These are phyloP conservation scores for Westerdykella ornata DNA, from an alignment of 2,329 filamentous ascomycete genomes.

Conservation along the genomic window DNA sequence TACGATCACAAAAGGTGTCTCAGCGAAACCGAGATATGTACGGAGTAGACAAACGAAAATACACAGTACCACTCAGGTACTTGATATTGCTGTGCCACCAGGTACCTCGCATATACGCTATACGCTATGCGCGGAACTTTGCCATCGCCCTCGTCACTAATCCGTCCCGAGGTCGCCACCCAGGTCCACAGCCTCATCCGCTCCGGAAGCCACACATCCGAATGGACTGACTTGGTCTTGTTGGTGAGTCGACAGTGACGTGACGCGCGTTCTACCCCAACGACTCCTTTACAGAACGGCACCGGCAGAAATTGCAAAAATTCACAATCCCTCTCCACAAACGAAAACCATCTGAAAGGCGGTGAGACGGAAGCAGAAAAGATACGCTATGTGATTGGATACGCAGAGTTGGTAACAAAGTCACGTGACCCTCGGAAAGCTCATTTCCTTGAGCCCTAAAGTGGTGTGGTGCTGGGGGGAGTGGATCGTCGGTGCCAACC, in stretches of 20 bases:
- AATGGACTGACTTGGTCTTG: neutral
- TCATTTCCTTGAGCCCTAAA: slow-evolving; percentile 3
- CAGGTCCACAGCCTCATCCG: too few relatives aligned
- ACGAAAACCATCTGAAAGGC: neutral
- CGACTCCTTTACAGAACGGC: neutral
- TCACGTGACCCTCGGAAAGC: slow-evolving; percentile 1
- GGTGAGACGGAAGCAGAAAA: neutral
- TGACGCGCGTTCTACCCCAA: neutral
- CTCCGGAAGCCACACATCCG: too few relatives aligned
- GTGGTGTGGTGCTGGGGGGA: slow-evolving; percentile 4
- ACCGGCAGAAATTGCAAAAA: neutral
- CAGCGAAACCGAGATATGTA: too few relatives aligned
- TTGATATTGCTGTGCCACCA: too few relatives aligned
- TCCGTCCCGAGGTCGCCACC: too few relatives aligned
- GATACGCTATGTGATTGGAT: neutral
- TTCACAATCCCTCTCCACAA: neutral
- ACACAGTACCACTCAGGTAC: too few relatives aligned
- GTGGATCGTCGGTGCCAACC: neutral
- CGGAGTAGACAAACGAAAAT: too few relatives aligned
- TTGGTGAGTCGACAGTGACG: neutral
- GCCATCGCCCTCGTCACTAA: too few relatives aligned
- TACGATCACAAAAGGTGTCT: too few relatives aligned
- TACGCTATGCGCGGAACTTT: too few relatives aligned
- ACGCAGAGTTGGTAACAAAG: neutral
- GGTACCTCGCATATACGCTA: too few relatives aligned